These are phyloP conservation scores for Daldinia concentrica DNA, from an alignment of 495 filamentous ascomycete genomes.

Conservation along the genomic window DNA sequence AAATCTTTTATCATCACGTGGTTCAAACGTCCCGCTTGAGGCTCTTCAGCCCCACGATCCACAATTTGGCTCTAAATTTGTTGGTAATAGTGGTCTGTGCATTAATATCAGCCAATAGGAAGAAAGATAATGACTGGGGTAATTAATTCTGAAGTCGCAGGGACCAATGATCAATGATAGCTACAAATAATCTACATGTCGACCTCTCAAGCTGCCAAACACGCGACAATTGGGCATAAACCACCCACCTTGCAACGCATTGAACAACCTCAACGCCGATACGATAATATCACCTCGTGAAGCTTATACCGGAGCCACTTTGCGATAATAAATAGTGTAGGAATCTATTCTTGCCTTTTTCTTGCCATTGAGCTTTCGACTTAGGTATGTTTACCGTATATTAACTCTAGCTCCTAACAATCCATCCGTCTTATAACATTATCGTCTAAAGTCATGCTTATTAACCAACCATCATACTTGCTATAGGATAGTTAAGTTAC, in stretches of 20 bases:
- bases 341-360: neutral
- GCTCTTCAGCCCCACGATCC: slow-evolving; percentile 37
- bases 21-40: slow-evolving; percentile 22
- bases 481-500: slow-evolving; percentile 3
- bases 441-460: neutral
- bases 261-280: slow-evolving; percentile 10
- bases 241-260: slow-evolving; percentile 4
- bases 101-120: neutral
- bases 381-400: slow-evolving; percentile 20
- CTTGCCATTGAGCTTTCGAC: slow-evolving; percentile 1
- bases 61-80: slow-evolving; percentile 7
- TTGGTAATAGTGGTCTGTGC: neutral
- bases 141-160: slow-evolving; percentile 20
- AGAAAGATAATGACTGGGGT: neutral
- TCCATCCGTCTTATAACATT: neutral
- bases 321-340: neutral
- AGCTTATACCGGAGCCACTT: neutral
- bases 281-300: neutral
- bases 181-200: slow-evolving; percentile 3
- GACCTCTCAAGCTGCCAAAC: slow-evolving; percentile 20
- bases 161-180: slow-evolving; percentile 20
- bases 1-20: slow-evolving; percentile 38
- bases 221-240: slow-evolving; percentile 40
- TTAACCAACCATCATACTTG: slow-evolving; percentile 16
- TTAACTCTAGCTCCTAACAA: neutral